These are phyloP conservation scores for Elaeis guineensis DNA, from an alignment of 176 grass and related monocot species.

Conservation along the genomic window DNA sequence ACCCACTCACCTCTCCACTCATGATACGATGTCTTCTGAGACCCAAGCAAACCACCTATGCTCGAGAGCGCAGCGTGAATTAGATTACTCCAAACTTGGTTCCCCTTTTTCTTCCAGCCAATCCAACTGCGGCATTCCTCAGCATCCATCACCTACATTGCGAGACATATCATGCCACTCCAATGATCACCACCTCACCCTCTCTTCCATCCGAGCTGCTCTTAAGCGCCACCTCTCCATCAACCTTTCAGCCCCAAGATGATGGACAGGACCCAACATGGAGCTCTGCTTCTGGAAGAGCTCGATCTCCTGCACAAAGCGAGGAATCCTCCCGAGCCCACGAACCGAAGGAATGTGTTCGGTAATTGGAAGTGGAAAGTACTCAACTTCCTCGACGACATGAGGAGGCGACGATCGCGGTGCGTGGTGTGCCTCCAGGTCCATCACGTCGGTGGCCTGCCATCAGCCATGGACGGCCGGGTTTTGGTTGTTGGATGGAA, in stretches of 20 bases:
- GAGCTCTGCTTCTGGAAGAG: conserved; percentile 50
- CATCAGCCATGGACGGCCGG: conserved; percentile 32
- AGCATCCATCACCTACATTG: conserved; percentile 22
- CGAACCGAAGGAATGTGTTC: conserved; percentile 18
- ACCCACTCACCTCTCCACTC: conserved; percentile 1
- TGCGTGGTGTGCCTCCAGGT: conserved; percentile 86
- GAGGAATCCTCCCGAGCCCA: conserved; percentile 17
- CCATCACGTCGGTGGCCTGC: conserved; percentile 57
- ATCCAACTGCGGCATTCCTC: background rate
- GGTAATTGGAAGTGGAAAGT: conserved; percentile 55
- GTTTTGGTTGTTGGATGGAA: conserved; percentile 68
- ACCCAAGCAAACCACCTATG: background rate
- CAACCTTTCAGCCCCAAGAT: conserved; percentile 9
- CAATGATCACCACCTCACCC: conserved; percentile 50
- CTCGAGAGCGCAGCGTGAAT: conserved; percentile 9
- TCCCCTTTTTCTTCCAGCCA: conserved; percentile 34
- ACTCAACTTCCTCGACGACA: conserved; percentile 31
- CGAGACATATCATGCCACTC: conserved; percentile 60
- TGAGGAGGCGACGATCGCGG: conserved; percentile 30
- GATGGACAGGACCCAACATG: conserved; percentile 38
- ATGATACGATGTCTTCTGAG: background rate
- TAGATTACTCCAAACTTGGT: conserved; percentile 19
- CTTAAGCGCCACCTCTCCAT: conserved; percentile 3
- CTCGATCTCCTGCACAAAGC: conserved; percentile 50
- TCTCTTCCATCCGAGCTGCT: background rate